A percentile compares a stretch with the other conserved stretches of the same genome.
phyloP scores from a whole-genome alignment of 768 basidiomycete species.

The Scleroderma bovista region DNA sequence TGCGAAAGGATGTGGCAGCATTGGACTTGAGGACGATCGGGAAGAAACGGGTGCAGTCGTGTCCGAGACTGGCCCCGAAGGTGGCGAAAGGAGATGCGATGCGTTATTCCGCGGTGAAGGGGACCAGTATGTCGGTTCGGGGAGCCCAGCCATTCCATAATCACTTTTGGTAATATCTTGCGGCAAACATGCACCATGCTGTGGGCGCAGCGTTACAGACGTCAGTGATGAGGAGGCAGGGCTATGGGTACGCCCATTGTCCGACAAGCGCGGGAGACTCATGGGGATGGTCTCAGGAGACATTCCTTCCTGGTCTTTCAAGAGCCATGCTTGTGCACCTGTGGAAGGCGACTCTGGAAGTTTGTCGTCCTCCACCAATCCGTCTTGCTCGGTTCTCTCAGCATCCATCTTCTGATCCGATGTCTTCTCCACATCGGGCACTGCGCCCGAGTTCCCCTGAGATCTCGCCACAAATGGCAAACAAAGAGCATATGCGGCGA shows the following conservation, averaged over 20 bases:
- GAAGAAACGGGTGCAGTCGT: not conserved
- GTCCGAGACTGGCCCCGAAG: not conserved
- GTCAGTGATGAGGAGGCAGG: conserved; percentile 2
- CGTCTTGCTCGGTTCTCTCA: not conserved
- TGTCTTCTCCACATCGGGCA: conserved; percentile 10
- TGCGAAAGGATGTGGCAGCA: not conserved
- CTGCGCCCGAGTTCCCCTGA: conserved; percentile 9
- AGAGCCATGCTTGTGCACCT: conserved; percentile 2
- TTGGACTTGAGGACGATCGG: not conserved
- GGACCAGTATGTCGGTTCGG: not conserved
- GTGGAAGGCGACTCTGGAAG: conserved; percentile 1
- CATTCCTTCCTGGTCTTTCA: conserved; percentile 6
- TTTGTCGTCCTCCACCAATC: not conserved
- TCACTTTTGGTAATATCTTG: not conserved
- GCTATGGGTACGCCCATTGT: not conserved
- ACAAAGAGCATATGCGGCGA: conserved; percentile 2
- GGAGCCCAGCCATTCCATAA: not conserved
- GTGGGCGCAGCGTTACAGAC: not conserved
- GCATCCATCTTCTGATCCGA: not conserved
- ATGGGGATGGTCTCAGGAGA: conserved; percentile 3
- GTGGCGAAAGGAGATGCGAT: not conserved
- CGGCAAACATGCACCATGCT: not conserved
- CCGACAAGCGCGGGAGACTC: not conserved
- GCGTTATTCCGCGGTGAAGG: not conserved
- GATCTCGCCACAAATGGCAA: conserved; percentile 3